Evolutionary conservation across 495 filamentous ascomycete genomes (phyloP).

Genomic region (Thermothielavioides terrestris): DNA sequence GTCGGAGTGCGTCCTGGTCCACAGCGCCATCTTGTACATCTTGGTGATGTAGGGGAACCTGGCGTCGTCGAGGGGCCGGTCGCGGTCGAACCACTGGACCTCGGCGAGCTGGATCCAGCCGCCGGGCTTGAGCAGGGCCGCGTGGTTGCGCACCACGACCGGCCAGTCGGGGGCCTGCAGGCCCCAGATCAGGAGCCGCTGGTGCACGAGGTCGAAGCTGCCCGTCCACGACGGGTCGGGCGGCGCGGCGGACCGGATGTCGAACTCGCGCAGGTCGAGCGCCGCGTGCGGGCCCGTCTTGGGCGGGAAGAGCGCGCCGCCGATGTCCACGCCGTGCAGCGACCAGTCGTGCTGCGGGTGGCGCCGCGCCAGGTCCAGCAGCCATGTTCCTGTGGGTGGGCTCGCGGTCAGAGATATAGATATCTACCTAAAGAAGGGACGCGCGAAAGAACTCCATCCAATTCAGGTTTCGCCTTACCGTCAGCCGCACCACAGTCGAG

Average conservation of each 20-base stretch:
- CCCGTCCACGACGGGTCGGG: not conserved
- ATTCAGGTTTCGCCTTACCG: not conserved
- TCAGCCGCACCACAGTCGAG: not conserved
- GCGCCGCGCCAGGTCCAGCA: not conserved
- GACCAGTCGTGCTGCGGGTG: not conserved
- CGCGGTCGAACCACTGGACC: not conserved
- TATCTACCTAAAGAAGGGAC: no score
- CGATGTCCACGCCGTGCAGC: not conserved
- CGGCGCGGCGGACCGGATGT: not conserved
- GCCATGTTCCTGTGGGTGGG: not conserved
- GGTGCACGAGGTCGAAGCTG: not conserved
- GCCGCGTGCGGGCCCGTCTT: not conserved
- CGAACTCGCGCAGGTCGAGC: not conserved
- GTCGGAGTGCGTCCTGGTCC: not conserved
- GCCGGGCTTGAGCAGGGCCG: not conserved
- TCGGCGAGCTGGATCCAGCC: not conserved
- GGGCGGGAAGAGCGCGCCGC: not conserved
- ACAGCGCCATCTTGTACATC: not conserved
- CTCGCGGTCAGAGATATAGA: no score
- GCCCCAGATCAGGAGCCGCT: not conserved
- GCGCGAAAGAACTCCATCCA: not conserved
- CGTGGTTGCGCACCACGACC: not conserved
- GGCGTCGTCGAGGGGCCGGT: not conserved
- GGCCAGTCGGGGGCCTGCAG: not conserved
- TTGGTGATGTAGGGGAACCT: not conserved